Base-by-base conservation (phyloP, 805 yeast genomes). In the Wickerhamiella bombiphila region DNA sequence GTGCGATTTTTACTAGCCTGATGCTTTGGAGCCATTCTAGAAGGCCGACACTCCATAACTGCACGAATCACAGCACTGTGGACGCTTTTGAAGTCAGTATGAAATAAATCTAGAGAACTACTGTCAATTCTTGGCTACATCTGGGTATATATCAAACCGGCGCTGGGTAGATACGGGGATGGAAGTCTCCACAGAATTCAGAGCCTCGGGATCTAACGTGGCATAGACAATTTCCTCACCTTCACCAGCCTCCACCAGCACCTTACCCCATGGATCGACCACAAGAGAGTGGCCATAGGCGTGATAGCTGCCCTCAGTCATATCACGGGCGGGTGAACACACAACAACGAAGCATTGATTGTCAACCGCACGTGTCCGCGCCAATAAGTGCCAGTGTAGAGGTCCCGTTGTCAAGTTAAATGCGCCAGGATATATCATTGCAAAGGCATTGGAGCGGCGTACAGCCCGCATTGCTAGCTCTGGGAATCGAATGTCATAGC, bases 401-500 rank as follows among this genome's bases (percentile, higher is more conserved):
- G 80, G 80, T 0, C 98, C 98, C 0, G 98, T 88, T 45, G 77
- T 77, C 57, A 78, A 68, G 7, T 94, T 91, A 66, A 93, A 91
- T 0, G 97, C 97, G 32, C 93, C 79, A 0, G 98, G 97, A 50
- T 69, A 88, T 2, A 93, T 71, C 46, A 88, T 55, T 16, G 93
- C 69, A 43, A 82, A 70, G 1, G 94, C 94, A 4, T 93, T 93
- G 6, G 33, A 7, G 28, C 52, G 47, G 19, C 67, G 55, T 9
- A 66, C 63, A 46, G 94, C 83, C 46, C 82, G 59, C 26, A 79
- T 54, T 2, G 93, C 76, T 38, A 82, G 59, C 29, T 47, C 51
- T 0, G 96, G 95, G 59, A 88, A 88, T 43, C 98, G 65, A 21
- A 91, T 72, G 56, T 88, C 98, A 56, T 91, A 91, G 59, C 98